phyloP scores from a whole-genome alignment of 495 filamentous ascomycete genomes.

The Arthonia radiata region DNA sequence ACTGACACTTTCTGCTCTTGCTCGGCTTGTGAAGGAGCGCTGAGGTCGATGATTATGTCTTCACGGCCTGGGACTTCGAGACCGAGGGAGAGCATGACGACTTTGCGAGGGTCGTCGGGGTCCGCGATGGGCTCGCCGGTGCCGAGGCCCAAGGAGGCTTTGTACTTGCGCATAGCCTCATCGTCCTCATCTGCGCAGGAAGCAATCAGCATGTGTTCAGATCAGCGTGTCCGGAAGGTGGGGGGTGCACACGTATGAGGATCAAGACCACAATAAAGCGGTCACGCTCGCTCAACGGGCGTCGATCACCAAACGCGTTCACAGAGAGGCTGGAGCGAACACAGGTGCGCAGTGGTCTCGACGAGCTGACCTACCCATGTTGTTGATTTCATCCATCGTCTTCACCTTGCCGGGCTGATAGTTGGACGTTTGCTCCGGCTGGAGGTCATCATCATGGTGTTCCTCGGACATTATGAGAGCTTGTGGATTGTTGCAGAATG shows the following conservation, averaged over 20 bases:
- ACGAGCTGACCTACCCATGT: slow-evolving; percentile 47
- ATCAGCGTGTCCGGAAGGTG: neutral
- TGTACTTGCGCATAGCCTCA: slow-evolving; percentile 90
- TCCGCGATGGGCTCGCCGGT: slow-evolving; percentile 26
- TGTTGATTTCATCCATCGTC: slow-evolving; percentile 70
- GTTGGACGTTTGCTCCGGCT: slow-evolving; percentile 67
- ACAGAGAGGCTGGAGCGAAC: slow-evolving; percentile 1
- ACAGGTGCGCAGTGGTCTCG: slow-evolving; percentile 20
- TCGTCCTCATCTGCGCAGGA: slow-evolving; percentile 34
- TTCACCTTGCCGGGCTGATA: slow-evolving; percentile 98
- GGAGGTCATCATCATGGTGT: slow-evolving; percentile 54
- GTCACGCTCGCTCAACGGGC: neutral
- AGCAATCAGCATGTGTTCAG: neutral
- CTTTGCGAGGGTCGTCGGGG: slow-evolving; percentile 54
- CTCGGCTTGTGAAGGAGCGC: slow-evolving; percentile 32
- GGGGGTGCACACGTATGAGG: neutral
- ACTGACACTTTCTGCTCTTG: too few relatives aligned
- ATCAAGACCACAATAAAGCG: neutral
- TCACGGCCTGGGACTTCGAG: slow-evolving; percentile 54
- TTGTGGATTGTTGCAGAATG: too few relatives aligned
- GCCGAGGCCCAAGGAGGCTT: slow-evolving; percentile 71
- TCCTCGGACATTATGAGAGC: slow-evolving; percentile 44
- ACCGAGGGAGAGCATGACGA: slow-evolving; percentile 73
- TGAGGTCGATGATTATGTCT: slow-evolving; percentile 70
- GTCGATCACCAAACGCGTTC: slow-evolving; percentile 1